These are phyloP conservation scores for Strobilomyces echinocephalus DNA, from an alignment of 768 basidiomycete species.

Conservation along the genomic window DNA sequence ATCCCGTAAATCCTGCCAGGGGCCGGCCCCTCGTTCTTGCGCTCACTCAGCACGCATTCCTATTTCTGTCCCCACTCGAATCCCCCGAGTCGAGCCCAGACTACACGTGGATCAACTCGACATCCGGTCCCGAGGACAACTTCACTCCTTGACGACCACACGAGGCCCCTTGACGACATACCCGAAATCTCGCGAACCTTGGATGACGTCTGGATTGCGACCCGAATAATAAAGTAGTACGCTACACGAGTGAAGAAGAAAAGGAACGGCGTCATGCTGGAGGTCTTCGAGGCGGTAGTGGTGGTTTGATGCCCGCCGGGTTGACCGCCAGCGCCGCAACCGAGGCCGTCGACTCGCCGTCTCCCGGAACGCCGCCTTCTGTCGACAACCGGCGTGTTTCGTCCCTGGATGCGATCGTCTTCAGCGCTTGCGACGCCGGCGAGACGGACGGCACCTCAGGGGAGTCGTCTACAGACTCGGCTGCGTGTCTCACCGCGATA, in stretches of 20 bases:
- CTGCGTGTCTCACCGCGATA: slow-evolving; percentile 27
- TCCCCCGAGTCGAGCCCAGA: background rate
- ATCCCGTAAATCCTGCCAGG: slow-evolving; percentile 2
- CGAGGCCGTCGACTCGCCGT: slow-evolving; percentile 7
- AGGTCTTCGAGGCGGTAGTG: slow-evolving; percentile 33
- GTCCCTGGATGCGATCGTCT: slow-evolving; percentile 52
- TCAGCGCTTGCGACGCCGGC: slow-evolving; percentile 51
- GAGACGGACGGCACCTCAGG: slow-evolving; percentile 20
- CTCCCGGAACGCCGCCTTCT: slow-evolving; percentile 16
- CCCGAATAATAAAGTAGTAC: slow-evolving; percentile 1
- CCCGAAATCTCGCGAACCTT: background rate
- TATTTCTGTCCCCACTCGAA: background rate
- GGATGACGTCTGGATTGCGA: background rate
- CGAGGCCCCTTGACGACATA: background rate
- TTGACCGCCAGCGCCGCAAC: background rate
- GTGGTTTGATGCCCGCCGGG: slow-evolving; percentile 22
- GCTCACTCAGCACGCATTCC: background rate
- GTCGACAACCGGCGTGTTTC: slow-evolving; percentile 29
- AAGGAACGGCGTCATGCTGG: slow-evolving; percentile 4
- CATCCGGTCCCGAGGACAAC: background rate
- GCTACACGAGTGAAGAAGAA: background rate
- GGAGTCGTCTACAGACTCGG: slow-evolving; percentile 23
- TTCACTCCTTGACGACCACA: background rate
- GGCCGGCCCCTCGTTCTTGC: background rate
- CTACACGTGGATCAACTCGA: background rate